phyloP scores from a whole-genome alignment of 495 filamentous ascomycete genomes.

The Tuber microsphaerosporum region DNA sequence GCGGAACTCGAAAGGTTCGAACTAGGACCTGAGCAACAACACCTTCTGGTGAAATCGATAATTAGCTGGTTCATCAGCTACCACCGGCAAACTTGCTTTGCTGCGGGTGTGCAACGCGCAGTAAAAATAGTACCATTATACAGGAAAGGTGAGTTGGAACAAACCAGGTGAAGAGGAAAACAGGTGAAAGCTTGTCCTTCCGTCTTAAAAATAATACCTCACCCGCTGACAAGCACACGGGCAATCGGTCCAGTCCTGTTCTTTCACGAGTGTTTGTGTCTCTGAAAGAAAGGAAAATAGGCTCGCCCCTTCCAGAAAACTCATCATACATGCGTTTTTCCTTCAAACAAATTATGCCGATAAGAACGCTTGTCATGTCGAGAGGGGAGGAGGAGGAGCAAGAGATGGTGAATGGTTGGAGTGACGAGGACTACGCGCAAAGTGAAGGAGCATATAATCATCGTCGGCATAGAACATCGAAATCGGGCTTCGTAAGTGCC shows the following conservation, averaged over 20 bases:
- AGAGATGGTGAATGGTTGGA: slow-evolving; percentile 10
- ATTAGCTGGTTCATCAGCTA: background rate
- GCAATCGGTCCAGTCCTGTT: background rate
- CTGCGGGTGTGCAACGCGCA: background rate
- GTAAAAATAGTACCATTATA: slow-evolving; percentile 2
- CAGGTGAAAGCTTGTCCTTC: background rate
- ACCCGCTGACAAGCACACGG: background rate
- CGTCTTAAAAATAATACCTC: slow-evolving; percentile 3
- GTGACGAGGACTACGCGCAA: slow-evolving; percentile 13
- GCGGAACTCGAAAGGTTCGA: background rate
- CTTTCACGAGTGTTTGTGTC: background rate
- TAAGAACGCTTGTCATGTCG: slow-evolving; percentile 21
- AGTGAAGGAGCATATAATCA: slow-evolving; percentile 3
- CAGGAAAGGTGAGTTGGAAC: background rate
- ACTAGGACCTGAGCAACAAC: background rate
- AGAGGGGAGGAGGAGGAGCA: slow-evolving; percentile 15
- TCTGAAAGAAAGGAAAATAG: background rate
- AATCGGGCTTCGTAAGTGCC: slow-evolving; percentile 17
- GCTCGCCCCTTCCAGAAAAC: background rate
- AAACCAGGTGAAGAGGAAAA: background rate
- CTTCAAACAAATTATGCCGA: slow-evolving; percentile 23
- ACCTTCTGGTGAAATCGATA: slow-evolving; percentile 4
- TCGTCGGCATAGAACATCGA: slow-evolving; percentile 9
- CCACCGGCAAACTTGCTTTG: background rate
- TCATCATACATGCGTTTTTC: slow-evolving; percentile 16